phyloP scores from a whole-genome alignment of 2,329 filamentous ascomycete genomes.

The Talaromyces atroroseus region DNA sequence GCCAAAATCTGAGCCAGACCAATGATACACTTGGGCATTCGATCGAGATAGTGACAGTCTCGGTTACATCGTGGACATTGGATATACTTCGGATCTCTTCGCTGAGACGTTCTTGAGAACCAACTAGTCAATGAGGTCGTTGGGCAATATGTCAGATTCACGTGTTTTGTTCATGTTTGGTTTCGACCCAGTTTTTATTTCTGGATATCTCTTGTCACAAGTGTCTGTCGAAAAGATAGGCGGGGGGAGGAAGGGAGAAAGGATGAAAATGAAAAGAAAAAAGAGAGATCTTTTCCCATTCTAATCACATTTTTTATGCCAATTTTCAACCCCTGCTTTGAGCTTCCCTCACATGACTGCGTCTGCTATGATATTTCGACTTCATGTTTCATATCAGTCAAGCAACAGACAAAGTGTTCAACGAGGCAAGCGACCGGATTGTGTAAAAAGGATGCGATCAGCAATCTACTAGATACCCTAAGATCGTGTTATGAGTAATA shows the following conservation, averaged over 20 bases:
- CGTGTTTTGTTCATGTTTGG: not conserved
- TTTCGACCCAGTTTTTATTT: not conserved
- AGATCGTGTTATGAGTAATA: not conserved
- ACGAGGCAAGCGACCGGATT: not conserved
- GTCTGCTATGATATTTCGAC: not conserved
- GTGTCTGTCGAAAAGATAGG: not conserved
- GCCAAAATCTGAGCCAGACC: not conserved
- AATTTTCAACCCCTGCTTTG: not conserved
- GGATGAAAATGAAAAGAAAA: not conserved
- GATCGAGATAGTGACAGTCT: too few relatives aligned
- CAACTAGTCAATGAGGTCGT: not conserved
- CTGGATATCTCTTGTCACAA: not conserved
- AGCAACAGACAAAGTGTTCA: not conserved
- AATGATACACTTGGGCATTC: not conserved
- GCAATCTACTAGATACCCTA: too few relatives aligned
- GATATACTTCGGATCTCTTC: not conserved
- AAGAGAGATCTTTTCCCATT: not conserved
- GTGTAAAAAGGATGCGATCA: too few relatives aligned
- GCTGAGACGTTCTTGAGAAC: not conserved
- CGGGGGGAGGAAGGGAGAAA: not conserved
- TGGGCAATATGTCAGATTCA: not conserved
- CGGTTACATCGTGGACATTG: too few relatives aligned
- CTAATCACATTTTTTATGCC: not conserved
- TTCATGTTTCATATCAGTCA: not conserved
- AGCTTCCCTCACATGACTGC: not conserved